Evolutionary conservation across 441 rosid species (phyloP).

Genomic region (Hypseocharis bilobata): DNA sequence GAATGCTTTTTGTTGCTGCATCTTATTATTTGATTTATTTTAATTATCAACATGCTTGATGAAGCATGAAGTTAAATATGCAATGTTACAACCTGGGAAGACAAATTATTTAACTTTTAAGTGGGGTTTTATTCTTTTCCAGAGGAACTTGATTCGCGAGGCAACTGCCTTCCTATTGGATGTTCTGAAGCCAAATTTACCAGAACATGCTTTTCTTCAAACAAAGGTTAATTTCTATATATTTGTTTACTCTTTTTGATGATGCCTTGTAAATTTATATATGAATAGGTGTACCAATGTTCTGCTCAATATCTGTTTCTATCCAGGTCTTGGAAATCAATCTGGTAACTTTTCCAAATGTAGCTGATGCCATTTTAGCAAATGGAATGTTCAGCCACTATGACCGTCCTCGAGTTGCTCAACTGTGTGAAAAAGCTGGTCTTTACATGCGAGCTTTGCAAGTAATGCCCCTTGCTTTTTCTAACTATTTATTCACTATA

Average conservation of each 20-base stretch:
- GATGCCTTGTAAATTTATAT: too few relatives aligned
- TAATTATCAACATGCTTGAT: too few relatives aligned
- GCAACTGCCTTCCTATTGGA: slow-evolving; percentile 97
- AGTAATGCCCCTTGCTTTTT: slow-evolving; percentile 17
- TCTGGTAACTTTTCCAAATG: slow-evolving; percentile 29
- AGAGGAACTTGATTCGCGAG: slow-evolving; percentile 96
- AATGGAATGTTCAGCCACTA: slow-evolving; percentile 31
- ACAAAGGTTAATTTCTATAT: slow-evolving; percentile 17
- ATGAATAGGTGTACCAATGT: too few relatives aligned
- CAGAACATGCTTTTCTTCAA: slow-evolving; percentile 26
- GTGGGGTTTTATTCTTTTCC: slow-evolving; percentile 3
- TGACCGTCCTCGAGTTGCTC: slow-evolving; percentile 25
- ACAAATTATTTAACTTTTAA: too few relatives aligned
- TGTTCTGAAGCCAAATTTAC: slow-evolving; percentile 57
- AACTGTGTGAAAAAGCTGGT: slow-evolving; percentile 30
- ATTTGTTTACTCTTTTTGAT: too few relatives aligned
- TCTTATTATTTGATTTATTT: too few relatives aligned
- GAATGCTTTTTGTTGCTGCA: too few relatives aligned
- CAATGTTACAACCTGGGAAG: too few relatives aligned
- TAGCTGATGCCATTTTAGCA: slow-evolving; percentile 28
- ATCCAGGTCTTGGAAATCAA: slow-evolving; percentile 31
- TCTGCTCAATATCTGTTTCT: neutral
- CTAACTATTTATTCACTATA: too few relatives aligned
- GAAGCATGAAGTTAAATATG: too few relatives aligned
- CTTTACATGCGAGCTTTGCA: slow-evolving; percentile 25